Evolutionary conservation across 1,284 basidiomycete genomes (phyloP).

Genomic region (Schizophyllum commune): DNA sequence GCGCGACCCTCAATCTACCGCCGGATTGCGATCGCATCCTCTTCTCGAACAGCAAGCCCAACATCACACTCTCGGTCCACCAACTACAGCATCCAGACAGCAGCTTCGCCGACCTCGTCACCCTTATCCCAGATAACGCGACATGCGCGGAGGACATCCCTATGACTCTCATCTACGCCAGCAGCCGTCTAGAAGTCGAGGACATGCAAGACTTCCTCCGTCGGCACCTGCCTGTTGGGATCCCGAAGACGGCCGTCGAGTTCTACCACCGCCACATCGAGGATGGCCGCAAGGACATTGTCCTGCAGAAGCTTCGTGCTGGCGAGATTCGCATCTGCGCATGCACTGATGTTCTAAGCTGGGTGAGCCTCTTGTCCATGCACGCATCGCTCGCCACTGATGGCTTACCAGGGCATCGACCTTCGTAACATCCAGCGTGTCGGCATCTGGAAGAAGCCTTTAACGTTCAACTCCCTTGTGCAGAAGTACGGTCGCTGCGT

Average conservation of each 20-base stretch:
- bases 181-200: slow-evolving; percentile 5
- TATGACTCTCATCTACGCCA: slow-evolving; percentile 13
- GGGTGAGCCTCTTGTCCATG: too few species aligned
- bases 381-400: too few species aligned
- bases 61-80: slow-evolving; percentile 12
- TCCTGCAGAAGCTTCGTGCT: too few species aligned
- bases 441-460: too few species aligned
- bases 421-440: too few species aligned
- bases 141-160: slow-evolving; percentile 6
- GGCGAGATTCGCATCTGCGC: too few species aligned
- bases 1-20: slow-evolving; percentile 4
- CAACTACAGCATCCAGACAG: slow-evolving; percentile 10
- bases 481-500: too few species aligned
- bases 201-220: slow-evolving; percentile 12
- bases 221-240: background rate
- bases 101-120: slow-evolving; percentile 9
- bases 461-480: too few species aligned
- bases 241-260: slow-evolving; percentile 7
- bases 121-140: slow-evolving; percentile 2
- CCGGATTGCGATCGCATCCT: slow-evolving; percentile 1
- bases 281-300: background rate
- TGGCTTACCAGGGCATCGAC: too few species aligned
- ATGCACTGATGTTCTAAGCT: too few species aligned
- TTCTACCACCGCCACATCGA: slow-evolving; percentile 11
- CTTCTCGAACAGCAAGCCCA: slow-evolving; percentile 13